These are phyloP conservation scores for Coemansia sp. DNA, from an alignment of 192 early-diverging fungal species.

Conservation along the genomic window DNA sequence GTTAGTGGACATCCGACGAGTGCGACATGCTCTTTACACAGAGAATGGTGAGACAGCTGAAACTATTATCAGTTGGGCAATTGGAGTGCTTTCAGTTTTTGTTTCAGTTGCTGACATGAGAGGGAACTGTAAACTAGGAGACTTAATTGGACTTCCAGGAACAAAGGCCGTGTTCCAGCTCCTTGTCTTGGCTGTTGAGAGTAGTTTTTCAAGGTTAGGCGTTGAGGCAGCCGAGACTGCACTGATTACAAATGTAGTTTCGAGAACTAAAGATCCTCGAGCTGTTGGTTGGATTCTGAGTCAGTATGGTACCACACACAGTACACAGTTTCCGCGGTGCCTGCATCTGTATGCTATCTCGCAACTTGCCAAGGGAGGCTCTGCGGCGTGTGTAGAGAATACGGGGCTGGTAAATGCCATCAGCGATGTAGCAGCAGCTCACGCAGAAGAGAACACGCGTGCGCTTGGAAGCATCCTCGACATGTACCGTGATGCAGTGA, in stretches of 20 bases:
- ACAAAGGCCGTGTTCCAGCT: constrained; percentile 31
- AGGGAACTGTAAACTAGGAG: constrained; percentile 29
- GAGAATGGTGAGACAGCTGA: background rate
- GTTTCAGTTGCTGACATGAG: constrained; percentile 49
- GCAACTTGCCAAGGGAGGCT: constrained; percentile 8
- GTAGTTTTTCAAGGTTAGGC: constrained; percentile 7
- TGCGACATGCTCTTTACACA: constrained; percentile 19
- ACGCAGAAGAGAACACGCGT: constrained; percentile 12
- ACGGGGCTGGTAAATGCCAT: constrained; percentile 28
- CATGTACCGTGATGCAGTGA: constrained; percentile 21
- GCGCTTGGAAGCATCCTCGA: constrained; percentile 23
- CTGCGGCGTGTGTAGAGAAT: constrained; percentile 10
- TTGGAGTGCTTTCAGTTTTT: constrained; percentile 35
- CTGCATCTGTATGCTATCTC: constrained; percentile 36
- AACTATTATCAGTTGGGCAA: constrained; percentile 26
- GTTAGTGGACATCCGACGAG: constrained; percentile 19
- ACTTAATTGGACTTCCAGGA: constrained; percentile 30
- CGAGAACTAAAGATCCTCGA: constrained; percentile 26
- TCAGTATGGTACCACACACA: constrained; percentile 31
- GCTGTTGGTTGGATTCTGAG: constrained; percentile 41
- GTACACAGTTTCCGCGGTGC: constrained; percentile 21
- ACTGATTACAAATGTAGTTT: constrained; percentile 19
- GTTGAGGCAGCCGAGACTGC: constrained; percentile 21
- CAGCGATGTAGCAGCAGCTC: constrained; percentile 13
- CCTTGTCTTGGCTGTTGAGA: constrained; percentile 35